Conservation (phyloP, 192 early-diverging fungal genomes). For the Backusella sp. region DNA sequence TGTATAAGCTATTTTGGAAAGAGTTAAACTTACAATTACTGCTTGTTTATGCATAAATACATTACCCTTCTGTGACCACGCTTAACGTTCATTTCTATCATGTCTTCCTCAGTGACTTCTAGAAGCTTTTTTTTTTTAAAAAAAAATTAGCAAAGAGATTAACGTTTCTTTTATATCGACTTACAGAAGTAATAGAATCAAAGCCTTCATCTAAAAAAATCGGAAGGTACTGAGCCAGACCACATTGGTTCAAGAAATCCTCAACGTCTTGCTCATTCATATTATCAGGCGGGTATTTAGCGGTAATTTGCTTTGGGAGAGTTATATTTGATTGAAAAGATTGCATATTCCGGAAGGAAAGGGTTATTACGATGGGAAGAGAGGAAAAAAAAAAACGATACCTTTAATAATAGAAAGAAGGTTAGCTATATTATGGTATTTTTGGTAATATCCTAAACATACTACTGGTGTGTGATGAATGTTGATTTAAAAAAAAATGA, state of each 20-base stretch:
- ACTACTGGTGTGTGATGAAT: neutral
- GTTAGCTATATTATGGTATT: neutral
- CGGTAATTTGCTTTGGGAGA: neutral
- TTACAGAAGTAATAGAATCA: conserved; percentile 17
- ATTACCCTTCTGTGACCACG: conserved; percentile 37
- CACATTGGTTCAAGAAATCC: conserved; percentile 3
- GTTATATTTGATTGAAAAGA: neutral
- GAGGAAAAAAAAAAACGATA: neutral
- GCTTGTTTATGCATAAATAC: neutral
- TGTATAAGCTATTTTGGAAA: conserved; percentile 24
- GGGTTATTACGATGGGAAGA: neutral
- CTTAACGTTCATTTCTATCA: conserved; percentile 29
- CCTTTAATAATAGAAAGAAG: neutral
- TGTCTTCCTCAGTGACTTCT: conserved; percentile 31
- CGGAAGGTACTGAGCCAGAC: conserved; percentile 6
- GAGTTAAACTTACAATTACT: neutral
- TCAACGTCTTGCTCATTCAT: conserved; percentile 6
- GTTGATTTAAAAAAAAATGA: neutral
- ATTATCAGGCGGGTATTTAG: neutral
- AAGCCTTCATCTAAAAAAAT: conserved; percentile 24
- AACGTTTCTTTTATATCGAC: neutral
- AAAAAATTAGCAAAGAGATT: too few species aligned
- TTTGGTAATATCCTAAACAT: neutral
- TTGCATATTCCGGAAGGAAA: neutral
- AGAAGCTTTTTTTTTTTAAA: conserved; percentile 15